Base-by-base conservation (phyloP, 257 asterid species). In the Ballota nigra region DNA sequence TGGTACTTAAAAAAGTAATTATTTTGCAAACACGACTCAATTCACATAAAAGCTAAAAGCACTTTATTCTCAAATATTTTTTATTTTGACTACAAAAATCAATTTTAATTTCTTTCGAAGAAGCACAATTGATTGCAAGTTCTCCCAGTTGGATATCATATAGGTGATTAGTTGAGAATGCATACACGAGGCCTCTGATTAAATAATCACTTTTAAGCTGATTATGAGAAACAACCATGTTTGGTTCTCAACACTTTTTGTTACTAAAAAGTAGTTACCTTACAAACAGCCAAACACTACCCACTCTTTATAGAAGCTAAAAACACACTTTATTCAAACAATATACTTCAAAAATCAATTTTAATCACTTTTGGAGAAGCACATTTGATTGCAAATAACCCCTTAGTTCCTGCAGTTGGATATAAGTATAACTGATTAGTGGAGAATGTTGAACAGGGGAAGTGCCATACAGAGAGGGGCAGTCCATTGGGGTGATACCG, bases 381-480 rank as follows among this genome's bases (percentile, higher is more conserved):
- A 45, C 52, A 13, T 12, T 43, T 43, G 52, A 43, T 43, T 41
- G 51, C 51, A 41, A 40, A 40, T 26, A 1, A 9, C 47, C 15
- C 47, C 40, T 34, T 34, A 7, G 40, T 5, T 34, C 47, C 60
- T 26, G 29, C 29, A 26, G 29, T 26, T 26, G 1, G 29, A 26
- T 26, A 26, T 26, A 26, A 26, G 29, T 26, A 26, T 6, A 6
- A 33, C 8, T 68, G 52, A 63, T 40, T 16, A 15, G 36, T 58
- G 64, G 49, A 5, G 31, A 75, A 73, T 75, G 53, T 75, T 68
- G 84, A 74, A 65, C 76, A 94, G 99, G 97, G 62, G 93, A 88
- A 80, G 24, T 94, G 60, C 99, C 97, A 8, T 92, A 94, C 51
- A 91, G 95, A 86, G 99, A 94, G 82, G 99, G 99, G 16, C 99